phyloP scores from a whole-genome alignment of 345 rosid genomes.

The Lenwebbia sp. region DNA sequence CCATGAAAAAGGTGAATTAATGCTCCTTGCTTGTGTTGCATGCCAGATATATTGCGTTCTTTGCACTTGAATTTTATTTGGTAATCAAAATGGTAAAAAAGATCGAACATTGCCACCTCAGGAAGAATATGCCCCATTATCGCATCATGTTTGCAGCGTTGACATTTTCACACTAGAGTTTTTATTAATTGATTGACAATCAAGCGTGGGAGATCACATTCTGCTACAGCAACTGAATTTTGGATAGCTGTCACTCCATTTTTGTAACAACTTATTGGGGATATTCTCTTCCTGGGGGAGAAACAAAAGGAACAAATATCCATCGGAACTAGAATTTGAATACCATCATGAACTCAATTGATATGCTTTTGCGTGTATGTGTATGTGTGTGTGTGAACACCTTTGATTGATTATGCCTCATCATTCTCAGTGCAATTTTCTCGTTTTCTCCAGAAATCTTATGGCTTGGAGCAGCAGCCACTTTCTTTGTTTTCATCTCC shows the following conservation, averaged over 20 bases:
- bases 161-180: neutral
- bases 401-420: neutral
- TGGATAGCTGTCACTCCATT: neutral
- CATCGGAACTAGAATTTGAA: neutral
- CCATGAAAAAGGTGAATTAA: constrained; percentile 27
- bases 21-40: neutral
- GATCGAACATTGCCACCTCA: neutral
- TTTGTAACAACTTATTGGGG: neutral
- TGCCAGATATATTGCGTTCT: neutral
- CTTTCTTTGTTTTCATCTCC: constrained; percentile 39
- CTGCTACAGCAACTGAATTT: neutral
- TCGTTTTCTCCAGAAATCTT: constrained; percentile 28
- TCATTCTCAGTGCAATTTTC: neutral
- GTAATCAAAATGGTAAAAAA: neutral
- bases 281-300: neutral
- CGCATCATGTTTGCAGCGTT: neutral
- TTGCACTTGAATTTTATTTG: neutral
- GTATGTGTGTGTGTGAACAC: neutral
- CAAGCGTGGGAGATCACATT: neutral
- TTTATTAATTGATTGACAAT: neutral
- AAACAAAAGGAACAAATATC: neutral
- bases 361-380: neutral
- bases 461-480: constrained; percentile 15
- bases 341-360: neutral
- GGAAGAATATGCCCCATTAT: neutral